phyloP scores from a whole-genome alignment of 192 early-diverging fungal species.

The Coemansia sp. region DNA sequence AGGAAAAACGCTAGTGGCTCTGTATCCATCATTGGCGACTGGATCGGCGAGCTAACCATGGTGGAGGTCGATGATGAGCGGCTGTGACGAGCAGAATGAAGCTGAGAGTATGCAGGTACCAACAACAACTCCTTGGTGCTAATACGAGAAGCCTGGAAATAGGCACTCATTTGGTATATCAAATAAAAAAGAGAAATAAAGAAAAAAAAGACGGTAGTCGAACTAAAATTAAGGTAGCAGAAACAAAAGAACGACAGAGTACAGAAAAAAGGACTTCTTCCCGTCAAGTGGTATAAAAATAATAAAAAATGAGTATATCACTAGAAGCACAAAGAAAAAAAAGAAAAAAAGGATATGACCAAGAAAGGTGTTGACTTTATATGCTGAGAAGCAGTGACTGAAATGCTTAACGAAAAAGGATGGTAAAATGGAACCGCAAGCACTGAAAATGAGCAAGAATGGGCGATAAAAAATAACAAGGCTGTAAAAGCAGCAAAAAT shows the following conservation, averaged over 20 bases:
- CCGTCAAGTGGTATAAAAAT: background rate
- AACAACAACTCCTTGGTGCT: constrained; percentile 10
- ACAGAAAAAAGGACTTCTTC: background rate
- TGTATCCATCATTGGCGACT: constrained; percentile 11
- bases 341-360: background rate
- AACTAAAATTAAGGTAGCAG: background rate
- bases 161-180: background rate
- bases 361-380: no score
- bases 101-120: constrained; percentile 1
- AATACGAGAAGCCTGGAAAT: constrained; percentile 7
- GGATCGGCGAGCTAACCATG: constrained; percentile 17
- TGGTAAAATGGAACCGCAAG: background rate
- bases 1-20: constrained; percentile 7
- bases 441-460: constrained; percentile 1
- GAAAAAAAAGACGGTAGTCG: background rate
- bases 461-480: background rate
- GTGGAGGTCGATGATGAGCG: constrained; percentile 41
- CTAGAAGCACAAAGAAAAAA: background rate
- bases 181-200: background rate
- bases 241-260: background rate
- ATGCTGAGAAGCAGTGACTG: background rate
- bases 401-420: background rate
- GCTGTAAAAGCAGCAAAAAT: background rate
- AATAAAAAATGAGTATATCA: background rate
- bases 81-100: constrained; percentile 19